Conservation (phyloP, 2,329 filamentous ascomycete species). For the Ophiostoma ulmi region DNA sequence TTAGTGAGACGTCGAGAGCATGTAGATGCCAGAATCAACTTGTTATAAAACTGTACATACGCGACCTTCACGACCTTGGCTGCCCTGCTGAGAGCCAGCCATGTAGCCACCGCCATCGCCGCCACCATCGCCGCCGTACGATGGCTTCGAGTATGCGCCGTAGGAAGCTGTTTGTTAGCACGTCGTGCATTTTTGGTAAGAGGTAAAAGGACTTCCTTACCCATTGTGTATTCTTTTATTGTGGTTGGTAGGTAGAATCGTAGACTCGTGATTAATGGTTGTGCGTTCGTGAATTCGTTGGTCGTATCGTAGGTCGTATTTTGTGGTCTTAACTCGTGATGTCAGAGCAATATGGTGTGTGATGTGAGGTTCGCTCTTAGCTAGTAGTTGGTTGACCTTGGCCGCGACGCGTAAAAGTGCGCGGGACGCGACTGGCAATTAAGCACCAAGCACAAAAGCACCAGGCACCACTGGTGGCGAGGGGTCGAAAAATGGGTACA, state of each 20-base stretch:
- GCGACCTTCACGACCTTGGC: conserved; percentile 41
- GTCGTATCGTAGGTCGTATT: not conserved
- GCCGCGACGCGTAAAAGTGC: conserved; percentile 21
- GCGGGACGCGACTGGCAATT: conserved; percentile 23
- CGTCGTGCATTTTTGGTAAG: not conserved
- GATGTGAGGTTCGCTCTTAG: not conserved
- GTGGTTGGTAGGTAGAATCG: not conserved
- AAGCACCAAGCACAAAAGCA: conserved; percentile 12
- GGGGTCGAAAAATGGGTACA: conserved; percentile 19
- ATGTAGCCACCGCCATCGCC: conserved; percentile 60
- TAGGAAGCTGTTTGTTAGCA: conserved; percentile 42
- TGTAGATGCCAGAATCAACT: not conserved
- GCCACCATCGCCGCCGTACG: conserved; percentile 52
- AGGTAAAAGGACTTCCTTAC: not conserved
- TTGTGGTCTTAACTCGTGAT: not conserved
- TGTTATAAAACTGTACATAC: not conserved
- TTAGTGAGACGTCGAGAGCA: conserved; percentile 29
- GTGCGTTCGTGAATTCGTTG: not conserved
- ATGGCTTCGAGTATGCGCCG: conserved; percentile 44
- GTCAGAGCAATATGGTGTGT: conserved; percentile 11
- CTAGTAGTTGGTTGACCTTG: not conserved
- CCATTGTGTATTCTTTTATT: not conserved
- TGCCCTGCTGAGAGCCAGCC: conserved; percentile 56
- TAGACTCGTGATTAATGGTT: not conserved
- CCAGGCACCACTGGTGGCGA: conserved; percentile 9